Percentiles rank a stretch among this genome's conserved stretches.
phyloP scores from a whole-genome alignment of 23 red algal genomes.

The Gracilaria domingensis region DNA sequence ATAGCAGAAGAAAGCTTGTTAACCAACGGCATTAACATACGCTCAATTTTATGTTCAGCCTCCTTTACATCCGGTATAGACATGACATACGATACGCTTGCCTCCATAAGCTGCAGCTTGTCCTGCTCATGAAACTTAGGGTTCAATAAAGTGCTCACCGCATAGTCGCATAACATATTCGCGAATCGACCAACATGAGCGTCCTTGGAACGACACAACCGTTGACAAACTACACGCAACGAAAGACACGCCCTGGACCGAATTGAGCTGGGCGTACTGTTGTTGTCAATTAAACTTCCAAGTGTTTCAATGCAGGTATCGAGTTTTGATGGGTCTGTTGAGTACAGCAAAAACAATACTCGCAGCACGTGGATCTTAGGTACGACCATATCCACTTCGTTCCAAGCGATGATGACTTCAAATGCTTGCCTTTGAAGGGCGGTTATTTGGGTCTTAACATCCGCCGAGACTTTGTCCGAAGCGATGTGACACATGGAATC shows the following conservation, averaged over 20 bases:
- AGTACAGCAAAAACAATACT: slow-evolving; percentile 38
- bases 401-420: slow-evolving; percentile 10
- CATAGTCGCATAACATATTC: slow-evolving; percentile 44
- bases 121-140: slow-evolving; percentile 33
- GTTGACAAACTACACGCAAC: slow-evolving; percentile 39
- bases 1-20: slow-evolving; percentile 9
- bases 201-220: slow-evolving; percentile 11
- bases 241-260: slow-evolving; percentile 48
- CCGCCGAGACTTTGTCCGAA: not conserved
- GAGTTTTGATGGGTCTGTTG: slow-evolving; percentile 5
- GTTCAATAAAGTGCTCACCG: slow-evolving; percentile 26
- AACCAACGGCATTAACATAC: slow-evolving; percentile 37
- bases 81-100: slow-evolving; percentile 43
- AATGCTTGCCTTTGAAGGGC: slow-evolving; percentile 21
- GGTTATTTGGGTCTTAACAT: slow-evolving; percentile 2
- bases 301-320: slow-evolving; percentile 47
- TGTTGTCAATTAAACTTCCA: slow-evolving; percentile 36
- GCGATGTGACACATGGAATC: slow-evolving; percentile 3
- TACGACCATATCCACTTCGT: slow-evolving; percentile 8
- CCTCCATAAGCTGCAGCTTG: slow-evolving; percentile 57
- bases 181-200: slow-evolving; percentile 27
- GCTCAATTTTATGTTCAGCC: slow-evolving; percentile 33
- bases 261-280: not conserved
- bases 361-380: slow-evolving; percentile 46
- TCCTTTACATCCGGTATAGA: slow-evolving; percentile 36